Evolutionary conservation across 805 yeast species (phyloP).

Genomic region (Candida silvicultrix): DNA sequence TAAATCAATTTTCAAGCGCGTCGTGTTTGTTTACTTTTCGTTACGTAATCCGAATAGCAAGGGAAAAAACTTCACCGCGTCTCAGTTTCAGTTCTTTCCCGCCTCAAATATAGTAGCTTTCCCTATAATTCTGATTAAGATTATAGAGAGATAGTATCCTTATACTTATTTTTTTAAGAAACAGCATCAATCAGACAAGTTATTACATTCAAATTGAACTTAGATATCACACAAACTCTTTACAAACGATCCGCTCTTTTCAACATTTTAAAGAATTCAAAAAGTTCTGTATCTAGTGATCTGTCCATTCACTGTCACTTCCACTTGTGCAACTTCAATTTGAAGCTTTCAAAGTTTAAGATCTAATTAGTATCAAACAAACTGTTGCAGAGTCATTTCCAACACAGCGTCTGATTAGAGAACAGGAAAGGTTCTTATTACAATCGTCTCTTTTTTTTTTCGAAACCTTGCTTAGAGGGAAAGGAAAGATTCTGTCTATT

Average conservation of each 20-base stretch:
- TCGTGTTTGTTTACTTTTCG: constrained; percentile 14
- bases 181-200: too few species aligned
- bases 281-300: too few species aligned
- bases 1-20: constrained; percentile 2
- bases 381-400: too few species aligned
- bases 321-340: not conserved
- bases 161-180: too few species aligned
- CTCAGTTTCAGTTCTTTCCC: constrained; percentile 1
- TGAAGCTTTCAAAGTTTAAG: not conserved
- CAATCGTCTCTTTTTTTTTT: too few species aligned
- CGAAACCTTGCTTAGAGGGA: too few species aligned
- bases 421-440: not conserved
- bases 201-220: too few species aligned
- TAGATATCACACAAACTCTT: not conserved
- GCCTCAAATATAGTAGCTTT: constrained; percentile 1
- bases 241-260: not conserved
- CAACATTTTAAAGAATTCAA: not conserved
- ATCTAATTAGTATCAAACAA: too few species aligned
- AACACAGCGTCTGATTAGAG: not conserved
- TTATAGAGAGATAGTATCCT: not conserved
- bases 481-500: not conserved
- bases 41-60: constrained; percentile 1
- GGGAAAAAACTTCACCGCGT: constrained; percentile 1
- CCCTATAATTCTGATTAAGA: not conserved
- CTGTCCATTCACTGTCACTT: not conserved